A percentile compares a stretch with the other conserved stretches of the same genome.
These are phyloP conservation scores for Metarhizium sp. DNA, from an alignment of 2,329 filamentous ascomycete genomes.

Conservation along the genomic window DNA sequence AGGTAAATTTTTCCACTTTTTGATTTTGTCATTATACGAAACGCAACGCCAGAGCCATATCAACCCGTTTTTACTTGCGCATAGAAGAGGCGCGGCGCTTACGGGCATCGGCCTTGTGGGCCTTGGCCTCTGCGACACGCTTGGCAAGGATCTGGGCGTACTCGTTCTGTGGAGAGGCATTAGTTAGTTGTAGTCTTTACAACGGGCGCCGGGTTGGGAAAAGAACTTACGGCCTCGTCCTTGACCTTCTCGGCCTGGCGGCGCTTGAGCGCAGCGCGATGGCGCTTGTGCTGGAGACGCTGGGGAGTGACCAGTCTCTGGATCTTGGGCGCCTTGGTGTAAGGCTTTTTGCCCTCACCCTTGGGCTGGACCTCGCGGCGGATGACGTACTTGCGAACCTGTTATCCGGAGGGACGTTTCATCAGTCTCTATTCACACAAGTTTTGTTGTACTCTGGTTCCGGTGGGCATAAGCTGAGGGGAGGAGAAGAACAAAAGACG, in stretches of 20 bases:
- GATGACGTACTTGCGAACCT: conserved; percentile 99
- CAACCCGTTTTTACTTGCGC: conserved; percentile 58
- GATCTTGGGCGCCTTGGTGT: conserved; percentile 99
- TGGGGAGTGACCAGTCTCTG: conserved; percentile 99
- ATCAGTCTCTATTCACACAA: conserved; percentile 25
- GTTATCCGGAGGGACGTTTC: conserved; percentile 23
- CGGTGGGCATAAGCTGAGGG: conserved; percentile 3
- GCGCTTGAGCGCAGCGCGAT: conserved; percentile 96
- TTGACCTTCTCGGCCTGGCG: conserved; percentile 94
- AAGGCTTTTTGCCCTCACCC: conserved; percentile 93
- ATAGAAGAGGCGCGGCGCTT: conserved; percentile 96
- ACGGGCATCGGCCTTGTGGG: conserved; percentile 84
- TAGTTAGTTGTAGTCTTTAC: not conserved
- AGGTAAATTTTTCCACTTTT: conserved; percentile 24
- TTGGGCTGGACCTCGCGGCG: conserved; percentile 96
- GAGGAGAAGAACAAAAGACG: not conserved
- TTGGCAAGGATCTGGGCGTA: conserved; percentile 94
- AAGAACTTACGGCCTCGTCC: conserved; percentile 84
- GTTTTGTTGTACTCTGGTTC: conserved; percentile 14
- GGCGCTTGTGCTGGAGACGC: conserved; percentile 99
- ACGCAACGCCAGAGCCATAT: conserved; percentile 17
- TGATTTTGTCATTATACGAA: conserved; percentile 17
- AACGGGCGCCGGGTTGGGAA: not conserved
- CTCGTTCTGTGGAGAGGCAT: conserved; percentile 66
- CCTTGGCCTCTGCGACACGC: conserved; percentile 94